phyloP scores from a whole-genome alignment of 2,329 filamentous ascomycete genomes.

The Metarhizium guizhouense region DNA sequence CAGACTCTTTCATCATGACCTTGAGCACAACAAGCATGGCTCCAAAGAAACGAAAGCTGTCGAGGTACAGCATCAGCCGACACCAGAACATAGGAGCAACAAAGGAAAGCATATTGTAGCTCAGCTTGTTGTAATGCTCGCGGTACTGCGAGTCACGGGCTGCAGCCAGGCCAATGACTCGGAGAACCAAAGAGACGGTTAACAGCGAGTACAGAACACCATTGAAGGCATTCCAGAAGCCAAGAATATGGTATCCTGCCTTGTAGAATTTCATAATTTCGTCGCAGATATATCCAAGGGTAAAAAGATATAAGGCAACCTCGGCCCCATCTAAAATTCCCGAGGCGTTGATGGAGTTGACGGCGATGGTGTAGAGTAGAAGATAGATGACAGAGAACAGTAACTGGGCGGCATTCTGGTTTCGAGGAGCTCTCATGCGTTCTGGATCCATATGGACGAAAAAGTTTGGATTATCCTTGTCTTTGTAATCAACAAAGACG shows the following conservation, averaged over 20 bases:
- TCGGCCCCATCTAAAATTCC: slow-evolving; percentile 83
- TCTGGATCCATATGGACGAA: slow-evolving; percentile 84
- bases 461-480: slow-evolving; percentile 71
- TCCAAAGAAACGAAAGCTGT: slow-evolving; percentile 91
- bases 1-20: slow-evolving; percentile 85
- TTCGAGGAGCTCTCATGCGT: slow-evolving; percentile 83
- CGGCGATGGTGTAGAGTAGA: slow-evolving; percentile 75
- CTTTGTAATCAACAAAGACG: slow-evolving; percentile 80
- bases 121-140: slow-evolving; percentile 62
- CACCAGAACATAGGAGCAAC: slow-evolving; percentile 96
- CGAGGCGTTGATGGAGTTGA: slow-evolving; percentile 84
- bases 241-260: slow-evolving; percentile 80
- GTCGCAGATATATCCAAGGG: slow-evolving; percentile 81
- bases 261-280: slow-evolving; percentile 89
- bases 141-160: slow-evolving; percentile 35
- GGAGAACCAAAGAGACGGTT: slow-evolving; percentile 66
- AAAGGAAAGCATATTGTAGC: slow-evolving; percentile 92
- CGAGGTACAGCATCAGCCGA: slow-evolving; percentile 82
- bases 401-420: slow-evolving; percentile 86
- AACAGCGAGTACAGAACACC: slow-evolving; percentile 71
- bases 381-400: slow-evolving; percentile 78
- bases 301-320: slow-evolving; percentile 81
- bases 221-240: slow-evolving; percentile 98
- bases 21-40: slow-evolving; percentile 97
- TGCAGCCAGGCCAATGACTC: slow-evolving; percentile 69